These are phyloP conservation scores for Jacaranda mimosifolia DNA, from an alignment of 257 asterid genomes.

Conservation along the genomic window DNA sequence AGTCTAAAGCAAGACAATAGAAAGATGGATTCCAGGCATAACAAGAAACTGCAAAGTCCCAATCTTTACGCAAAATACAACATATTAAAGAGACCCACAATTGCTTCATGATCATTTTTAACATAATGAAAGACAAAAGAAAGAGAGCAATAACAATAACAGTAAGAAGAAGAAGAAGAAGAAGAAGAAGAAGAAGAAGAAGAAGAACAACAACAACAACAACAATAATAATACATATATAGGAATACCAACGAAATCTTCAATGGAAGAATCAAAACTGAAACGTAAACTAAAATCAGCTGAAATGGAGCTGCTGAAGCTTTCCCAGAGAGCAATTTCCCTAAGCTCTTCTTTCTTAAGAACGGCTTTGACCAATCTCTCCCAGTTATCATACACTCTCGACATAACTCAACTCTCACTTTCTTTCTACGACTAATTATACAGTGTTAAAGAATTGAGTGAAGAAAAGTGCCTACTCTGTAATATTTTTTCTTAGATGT, in stretches of 20 bases:
- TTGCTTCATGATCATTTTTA: not conserved
- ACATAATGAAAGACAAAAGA: not conserved
- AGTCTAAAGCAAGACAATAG: too few species aligned
- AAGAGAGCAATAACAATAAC: not conserved
- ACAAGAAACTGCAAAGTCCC: too few species aligned
- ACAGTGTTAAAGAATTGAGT: not conserved
- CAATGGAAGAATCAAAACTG: not conserved
- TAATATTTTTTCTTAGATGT: too few species aligned
- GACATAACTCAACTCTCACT: not conserved
- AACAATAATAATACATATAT: too few species aligned
- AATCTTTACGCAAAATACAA: too few species aligned
- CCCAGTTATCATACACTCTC: slow-evolving; percentile 20
- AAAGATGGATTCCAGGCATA: too few species aligned
- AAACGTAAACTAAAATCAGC: not conserved
- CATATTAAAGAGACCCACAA: too few species aligned
- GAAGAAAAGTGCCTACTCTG: too few species aligned
- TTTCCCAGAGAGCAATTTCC: slow-evolving; percentile 7
- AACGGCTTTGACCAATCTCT: slow-evolving; percentile 1
- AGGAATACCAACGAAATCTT: not conserved
- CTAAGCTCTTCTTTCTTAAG: slow-evolving; percentile 5
- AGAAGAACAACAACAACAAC: too few species aligned
- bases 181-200: too few species aligned
- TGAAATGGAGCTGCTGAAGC: not conserved
- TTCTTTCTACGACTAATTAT: not conserved
- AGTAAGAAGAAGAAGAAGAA: too few species aligned